These are phyloP conservation scores for Sporothrix dimorphospora DNA, from an alignment of 2,329 filamentous ascomycete species.

Conservation along the genomic window DNA sequence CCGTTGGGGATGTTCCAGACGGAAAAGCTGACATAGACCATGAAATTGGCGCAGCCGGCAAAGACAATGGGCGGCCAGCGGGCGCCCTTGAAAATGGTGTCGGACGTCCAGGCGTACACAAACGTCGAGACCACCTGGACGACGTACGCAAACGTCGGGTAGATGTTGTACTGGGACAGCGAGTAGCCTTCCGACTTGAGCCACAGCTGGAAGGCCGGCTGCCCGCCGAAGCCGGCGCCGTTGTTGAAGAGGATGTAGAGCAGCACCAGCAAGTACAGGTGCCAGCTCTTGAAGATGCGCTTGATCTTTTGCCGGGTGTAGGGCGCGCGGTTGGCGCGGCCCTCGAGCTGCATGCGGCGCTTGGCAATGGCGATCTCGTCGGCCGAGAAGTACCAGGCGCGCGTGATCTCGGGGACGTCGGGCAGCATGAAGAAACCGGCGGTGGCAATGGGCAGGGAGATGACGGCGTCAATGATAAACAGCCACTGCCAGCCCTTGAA, in stretches of 20 bases:
- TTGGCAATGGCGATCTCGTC: slow-evolving; percentile 46
- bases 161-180: slow-evolving; percentile 52
- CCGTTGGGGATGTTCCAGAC: slow-evolving; percentile 52
- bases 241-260: slow-evolving; percentile 70
- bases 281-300: slow-evolving; percentile 66
- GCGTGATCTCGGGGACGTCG: slow-evolving; percentile 46
- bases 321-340: slow-evolving; percentile 47
- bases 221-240: slow-evolving; percentile 45
- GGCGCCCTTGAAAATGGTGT: slow-evolving; percentile 59
- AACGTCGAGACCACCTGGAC: slow-evolving; percentile 62
- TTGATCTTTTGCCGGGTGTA: slow-evolving; percentile 55
- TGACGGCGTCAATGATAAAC: slow-evolving; percentile 61
- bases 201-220: slow-evolving; percentile 60
- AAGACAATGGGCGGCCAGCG: slow-evolving; percentile 69
- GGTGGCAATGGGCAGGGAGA: slow-evolving; percentile 58
- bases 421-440: slow-evolving; percentile 53
- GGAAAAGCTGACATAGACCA: slow-evolving; percentile 46
- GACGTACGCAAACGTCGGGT: slow-evolving; percentile 61
- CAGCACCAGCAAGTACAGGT: slow-evolving; percentile 61
- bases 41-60: slow-evolving; percentile 49
- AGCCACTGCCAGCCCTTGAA: slow-evolving; percentile 59
- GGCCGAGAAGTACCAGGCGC: slow-evolving; percentile 44
- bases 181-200: slow-evolving; percentile 50
- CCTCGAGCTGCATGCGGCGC: slow-evolving; percentile 50
- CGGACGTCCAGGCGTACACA: slow-evolving; percentile 68